Evolutionary conservation across 2,329 filamentous ascomycete species (phyloP).

Genomic region (Sporothrix sp.): DNA sequence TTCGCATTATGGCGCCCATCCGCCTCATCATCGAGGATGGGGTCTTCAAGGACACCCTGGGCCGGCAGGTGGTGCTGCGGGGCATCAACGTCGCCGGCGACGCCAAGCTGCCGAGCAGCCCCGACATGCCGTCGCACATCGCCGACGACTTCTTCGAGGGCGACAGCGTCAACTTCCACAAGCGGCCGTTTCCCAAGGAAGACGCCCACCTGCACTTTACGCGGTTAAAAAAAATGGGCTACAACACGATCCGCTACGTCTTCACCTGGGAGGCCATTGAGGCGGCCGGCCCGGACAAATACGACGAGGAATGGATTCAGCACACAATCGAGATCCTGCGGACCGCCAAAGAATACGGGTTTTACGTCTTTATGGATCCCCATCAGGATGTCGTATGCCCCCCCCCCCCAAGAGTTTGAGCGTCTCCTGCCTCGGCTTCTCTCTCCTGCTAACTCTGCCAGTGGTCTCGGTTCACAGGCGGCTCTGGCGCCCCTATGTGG

Average conservation of each 20-base stretch:
- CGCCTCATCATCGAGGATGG: slow-evolving; percentile 76
- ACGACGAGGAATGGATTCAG: slow-evolving; percentile 88
- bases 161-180: slow-evolving; percentile 82
- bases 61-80: slow-evolving; percentile 77
- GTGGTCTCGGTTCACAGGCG: slow-evolving; percentile 93
- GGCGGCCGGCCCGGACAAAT: slow-evolving; percentile 77
- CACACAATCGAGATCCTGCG: slow-evolving; percentile 81
- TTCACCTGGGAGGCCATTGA: slow-evolving; percentile 99
- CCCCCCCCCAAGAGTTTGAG: not conserved
- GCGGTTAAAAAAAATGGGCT: slow-evolving; percentile 77
- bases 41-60: slow-evolving; percentile 69
- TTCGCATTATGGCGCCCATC: slow-evolving; percentile 72
- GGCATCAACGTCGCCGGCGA: slow-evolving; percentile 93
- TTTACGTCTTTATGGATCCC: slow-evolving; percentile 97
- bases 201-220: slow-evolving; percentile 83
- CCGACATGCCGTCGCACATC: slow-evolving; percentile 72
- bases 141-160: slow-evolving; percentile 79
- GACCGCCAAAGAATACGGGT: slow-evolving; percentile 78
- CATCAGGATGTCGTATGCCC: slow-evolving; percentile 85
- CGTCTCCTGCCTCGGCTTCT: not conserved
- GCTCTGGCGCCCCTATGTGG: slow-evolving; percentile 95
- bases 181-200: slow-evolving; percentile 70
- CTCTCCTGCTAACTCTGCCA: slow-evolving; percentile 26
- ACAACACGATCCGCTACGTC: slow-evolving; percentile 92
- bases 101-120: slow-evolving; percentile 75